These are phyloP conservation scores for Pochonia chlamydosporia DNA, from an alignment of 2,329 filamentous ascomycete species.

Conservation along the genomic window DNA sequence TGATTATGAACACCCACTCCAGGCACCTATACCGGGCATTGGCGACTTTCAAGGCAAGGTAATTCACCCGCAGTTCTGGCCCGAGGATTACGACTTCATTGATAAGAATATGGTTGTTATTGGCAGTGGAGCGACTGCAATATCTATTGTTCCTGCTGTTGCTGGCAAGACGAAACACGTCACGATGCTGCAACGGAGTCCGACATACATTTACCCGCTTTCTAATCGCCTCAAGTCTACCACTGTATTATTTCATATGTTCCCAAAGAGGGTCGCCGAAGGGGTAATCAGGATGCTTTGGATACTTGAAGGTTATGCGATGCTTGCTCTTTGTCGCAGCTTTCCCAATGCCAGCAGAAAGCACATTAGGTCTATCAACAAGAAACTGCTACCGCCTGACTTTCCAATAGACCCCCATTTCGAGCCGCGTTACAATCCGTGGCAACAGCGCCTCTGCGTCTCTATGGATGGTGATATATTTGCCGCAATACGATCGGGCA, in stretches of 20 bases:
- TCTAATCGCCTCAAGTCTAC: not conserved
- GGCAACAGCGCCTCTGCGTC: constrained; percentile 70
- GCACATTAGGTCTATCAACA: not conserved
- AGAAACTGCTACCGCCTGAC: constrained; percentile 37
- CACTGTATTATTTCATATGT: not conserved
- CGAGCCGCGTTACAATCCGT: constrained; percentile 54
- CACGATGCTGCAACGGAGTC: constrained; percentile 73
- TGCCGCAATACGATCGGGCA: constrained; percentile 31
- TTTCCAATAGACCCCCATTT: constrained; percentile 54
- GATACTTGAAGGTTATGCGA: not conserved
- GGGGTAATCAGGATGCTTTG: not conserved
- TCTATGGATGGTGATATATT: constrained; percentile 48
- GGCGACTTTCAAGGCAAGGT: constrained; percentile 56
- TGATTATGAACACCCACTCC: constrained; percentile 56
- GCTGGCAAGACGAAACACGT: constrained; percentile 56
- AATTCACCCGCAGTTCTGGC: constrained; percentile 69
- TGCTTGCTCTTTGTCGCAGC: not conserved
- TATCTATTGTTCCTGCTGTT: constrained; percentile 66
- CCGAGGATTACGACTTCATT: constrained; percentile 54
- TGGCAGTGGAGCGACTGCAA: constrained; percentile 70
- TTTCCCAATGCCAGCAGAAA: not conserved
- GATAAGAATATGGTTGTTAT: constrained; percentile 66
- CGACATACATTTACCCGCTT: constrained; percentile 54
- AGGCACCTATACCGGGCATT: constrained; percentile 56
- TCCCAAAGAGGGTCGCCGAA: not conserved